These are phyloP conservation scores for Nothopassalora personata DNA, from an alignment of 2,329 filamentous ascomycete genomes.

Conservation along the genomic window DNA sequence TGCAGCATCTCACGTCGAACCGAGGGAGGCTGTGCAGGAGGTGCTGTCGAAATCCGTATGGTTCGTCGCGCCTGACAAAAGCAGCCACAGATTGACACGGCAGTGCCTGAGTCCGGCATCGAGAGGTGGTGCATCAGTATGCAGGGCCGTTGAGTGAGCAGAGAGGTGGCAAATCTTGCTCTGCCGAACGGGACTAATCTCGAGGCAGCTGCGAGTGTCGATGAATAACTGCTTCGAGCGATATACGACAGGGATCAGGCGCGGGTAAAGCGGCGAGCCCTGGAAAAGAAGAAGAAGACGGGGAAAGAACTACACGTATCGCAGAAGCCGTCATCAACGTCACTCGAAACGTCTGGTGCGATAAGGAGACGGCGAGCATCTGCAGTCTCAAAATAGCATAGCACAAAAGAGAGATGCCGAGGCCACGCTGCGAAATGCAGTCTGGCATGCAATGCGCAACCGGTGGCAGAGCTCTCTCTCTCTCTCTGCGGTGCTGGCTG, in stretches of 20 bases:
- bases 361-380: background rate
- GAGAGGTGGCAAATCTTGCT: slow-evolving; percentile 1
- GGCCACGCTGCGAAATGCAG: background rate
- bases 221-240: slow-evolving; percentile 3
- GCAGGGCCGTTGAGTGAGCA: background rate
- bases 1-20: slow-evolving; percentile 17
- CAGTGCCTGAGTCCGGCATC: slow-evolving; percentile 2
- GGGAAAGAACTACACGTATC: too few species aligned
- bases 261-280: slow-evolving; percentile 2
- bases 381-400: background rate
- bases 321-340: background rate
- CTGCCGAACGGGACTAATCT: too few species aligned
- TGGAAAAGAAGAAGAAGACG: slow-evolving; percentile 2
- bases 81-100: background rate
- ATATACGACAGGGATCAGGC: slow-evolving; percentile 7
- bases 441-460: background rate
- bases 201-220: background rate
- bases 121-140: background rate
- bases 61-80: background rate
- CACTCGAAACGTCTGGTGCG: background rate
- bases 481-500: background rate
- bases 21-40: slow-evolving; percentile 19
- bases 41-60: background rate
- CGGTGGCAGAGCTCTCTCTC: too few species aligned
- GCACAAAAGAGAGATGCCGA: background rate